Conservation (phyloP, 2,329 filamentous ascomycete species). For the Cercospora sp. region DNA sequence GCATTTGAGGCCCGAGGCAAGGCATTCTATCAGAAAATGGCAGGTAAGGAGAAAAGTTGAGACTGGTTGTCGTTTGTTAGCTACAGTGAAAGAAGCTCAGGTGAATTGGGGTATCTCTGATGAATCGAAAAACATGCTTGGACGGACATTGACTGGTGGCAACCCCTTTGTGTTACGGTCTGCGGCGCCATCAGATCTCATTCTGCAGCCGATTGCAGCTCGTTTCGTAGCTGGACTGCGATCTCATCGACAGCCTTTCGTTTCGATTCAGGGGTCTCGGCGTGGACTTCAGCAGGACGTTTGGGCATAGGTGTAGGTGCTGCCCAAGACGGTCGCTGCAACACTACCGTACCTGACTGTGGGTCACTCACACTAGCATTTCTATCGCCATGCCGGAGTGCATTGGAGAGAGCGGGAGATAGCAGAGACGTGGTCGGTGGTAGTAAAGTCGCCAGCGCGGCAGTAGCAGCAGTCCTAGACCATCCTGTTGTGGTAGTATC, state of each 20-base stretch:
- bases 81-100: background rate
- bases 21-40: slow-evolving; percentile 68
- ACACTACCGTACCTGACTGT: background rate
- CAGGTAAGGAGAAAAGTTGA: slow-evolving; percentile 48
- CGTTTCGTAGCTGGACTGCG: background rate
- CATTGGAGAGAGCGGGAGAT: background rate
- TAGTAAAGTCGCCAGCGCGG: background rate
- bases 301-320: background rate
- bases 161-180: background rate
- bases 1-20: slow-evolving; percentile 57
- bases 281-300: background rate
- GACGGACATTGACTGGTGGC: background rate
- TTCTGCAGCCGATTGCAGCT: slow-evolving; percentile 1
- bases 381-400: background rate
- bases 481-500: background rate
- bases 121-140: background rate
- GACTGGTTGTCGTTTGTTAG: background rate
- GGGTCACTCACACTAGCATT: background rate
- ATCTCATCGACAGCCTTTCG: slow-evolving; percentile 1
- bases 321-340: slow-evolving; percentile 4
- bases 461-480: background rate
- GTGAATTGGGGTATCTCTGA: background rate
- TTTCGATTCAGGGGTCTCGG: background rate
- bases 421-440: background rate
- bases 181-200: background rate